A percentile compares a stretch with the other conserved stretches of the same genome.
Evolutionary conservation across 2,329 filamentous ascomycete species (phyloP).

Genomic region (Gliomastix tumulicola): DNA sequence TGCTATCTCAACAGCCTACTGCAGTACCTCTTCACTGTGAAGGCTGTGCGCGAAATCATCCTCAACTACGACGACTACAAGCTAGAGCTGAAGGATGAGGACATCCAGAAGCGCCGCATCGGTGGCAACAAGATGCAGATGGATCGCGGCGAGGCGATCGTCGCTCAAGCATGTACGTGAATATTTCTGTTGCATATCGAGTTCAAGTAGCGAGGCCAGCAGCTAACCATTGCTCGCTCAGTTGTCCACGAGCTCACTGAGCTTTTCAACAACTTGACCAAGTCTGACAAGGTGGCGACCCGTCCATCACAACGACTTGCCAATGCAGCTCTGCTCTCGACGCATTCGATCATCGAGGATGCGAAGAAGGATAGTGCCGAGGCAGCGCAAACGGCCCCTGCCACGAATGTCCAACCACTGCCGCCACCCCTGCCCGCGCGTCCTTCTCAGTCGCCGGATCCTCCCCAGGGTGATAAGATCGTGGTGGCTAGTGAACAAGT

Average conservation of each 20-base stretch:
- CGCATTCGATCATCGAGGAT: slow-evolving; percentile 26
- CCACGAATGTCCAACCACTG: too few relatives aligned
- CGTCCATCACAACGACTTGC: slow-evolving; percentile 72
- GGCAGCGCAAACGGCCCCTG: slow-evolving; percentile 12
- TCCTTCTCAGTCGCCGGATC: too few relatives aligned
- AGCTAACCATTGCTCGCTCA: slow-evolving; percentile 25
- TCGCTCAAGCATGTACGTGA: slow-evolving; percentile 62
- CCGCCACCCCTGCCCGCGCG: slow-evolving; percentile 45
- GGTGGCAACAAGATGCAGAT: slow-evolving; percentile 55
- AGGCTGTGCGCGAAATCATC: slow-evolving; percentile 72
- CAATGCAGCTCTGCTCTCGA: slow-evolving; percentile 65
- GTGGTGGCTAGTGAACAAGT: too few relatives aligned
- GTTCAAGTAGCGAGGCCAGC: slow-evolving; percentile 25
- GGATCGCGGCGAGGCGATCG: slow-evolving; percentile 51
- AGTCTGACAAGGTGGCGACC: slow-evolving; percentile 53
- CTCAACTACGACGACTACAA: slow-evolving; percentile 66
- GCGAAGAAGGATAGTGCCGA: slow-evolving; percentile 15
- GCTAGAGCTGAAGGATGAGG: slow-evolving; percentile 58
- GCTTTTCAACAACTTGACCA: slow-evolving; percentile 66
- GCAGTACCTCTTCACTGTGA: slow-evolving; percentile 90
- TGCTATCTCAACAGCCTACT: slow-evolving; percentile 96
- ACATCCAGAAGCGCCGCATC: slow-evolving; percentile 61
- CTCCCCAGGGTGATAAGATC: too few relatives aligned
- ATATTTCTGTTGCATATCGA: slow-evolving; percentile 7
- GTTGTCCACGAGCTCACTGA: slow-evolving; percentile 67